phyloP scores from a whole-genome alignment of 805 yeast genomes.

The Saturnispora besseyi region DNA sequence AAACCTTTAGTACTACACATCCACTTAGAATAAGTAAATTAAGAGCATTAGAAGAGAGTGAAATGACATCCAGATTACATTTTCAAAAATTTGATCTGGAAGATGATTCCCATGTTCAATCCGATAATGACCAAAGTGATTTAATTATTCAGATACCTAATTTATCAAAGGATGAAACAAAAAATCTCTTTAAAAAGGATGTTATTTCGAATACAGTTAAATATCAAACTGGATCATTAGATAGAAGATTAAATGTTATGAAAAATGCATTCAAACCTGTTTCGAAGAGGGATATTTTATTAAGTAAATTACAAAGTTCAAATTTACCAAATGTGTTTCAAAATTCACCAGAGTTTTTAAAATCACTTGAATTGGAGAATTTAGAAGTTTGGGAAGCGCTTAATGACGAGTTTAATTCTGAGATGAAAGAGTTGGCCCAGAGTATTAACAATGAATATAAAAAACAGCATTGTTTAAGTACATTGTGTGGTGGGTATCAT shows the following conservation, averaged over 20 bases:
- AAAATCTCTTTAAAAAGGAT: slow-evolving; percentile 4
- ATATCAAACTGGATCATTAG: slow-evolving; percentile 12
- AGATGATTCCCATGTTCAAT: not conserved
- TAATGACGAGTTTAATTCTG: slow-evolving; percentile 27
- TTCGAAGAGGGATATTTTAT: slow-evolving; percentile 19
- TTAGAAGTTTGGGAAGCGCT: slow-evolving; percentile 26
- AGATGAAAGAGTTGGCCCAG: slow-evolving; percentile 15
- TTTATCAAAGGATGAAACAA: slow-evolving; percentile 17
- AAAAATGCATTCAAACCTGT: slow-evolving; percentile 22
- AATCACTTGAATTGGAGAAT: slow-evolving; percentile 23
- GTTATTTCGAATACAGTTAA: not conserved
- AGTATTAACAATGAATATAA: slow-evolving; percentile 7
- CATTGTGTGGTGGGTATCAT: slow-evolving; percentile 5
- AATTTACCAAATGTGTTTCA: slow-evolving; percentile 22
- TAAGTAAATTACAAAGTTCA: slow-evolving; percentile 18
- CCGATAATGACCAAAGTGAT: slow-evolving; percentile 5
- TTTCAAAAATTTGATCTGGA: slow-evolving; percentile 18
- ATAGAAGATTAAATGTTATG: slow-evolving; percentile 21
- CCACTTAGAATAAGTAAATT: slow-evolving; percentile 28
- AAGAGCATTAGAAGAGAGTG: slow-evolving; percentile 31
- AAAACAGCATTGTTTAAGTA: not conserved
- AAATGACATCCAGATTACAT: slow-evolving; percentile 24
- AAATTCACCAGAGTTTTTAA: slow-evolving; percentile 21
- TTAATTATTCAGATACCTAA: slow-evolving; percentile 19
- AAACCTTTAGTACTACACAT: slow-evolving; percentile 27